A percentile compares a stretch with the other conserved stretches of the same genome.
phyloP scores from a whole-genome alignment of 2,329 filamentous ascomycete genomes.

The Aspergillus pseudoterreus region DNA sequence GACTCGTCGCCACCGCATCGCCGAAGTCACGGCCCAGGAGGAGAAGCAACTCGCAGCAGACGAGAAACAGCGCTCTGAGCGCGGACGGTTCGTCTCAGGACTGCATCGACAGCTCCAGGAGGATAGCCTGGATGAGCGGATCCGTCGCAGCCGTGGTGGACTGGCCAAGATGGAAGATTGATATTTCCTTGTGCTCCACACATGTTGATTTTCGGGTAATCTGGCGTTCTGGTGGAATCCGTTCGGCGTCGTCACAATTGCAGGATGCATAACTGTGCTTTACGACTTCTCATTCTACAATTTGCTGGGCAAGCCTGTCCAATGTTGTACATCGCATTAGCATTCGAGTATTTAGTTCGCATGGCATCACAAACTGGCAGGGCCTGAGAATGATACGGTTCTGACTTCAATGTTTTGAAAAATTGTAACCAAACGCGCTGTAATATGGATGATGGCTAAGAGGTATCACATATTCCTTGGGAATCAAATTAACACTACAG shows the following conservation, averaged over 20 bases:
- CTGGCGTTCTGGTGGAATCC: neutral
- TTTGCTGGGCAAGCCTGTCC: too few species aligned
- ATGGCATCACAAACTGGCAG: too few species aligned
- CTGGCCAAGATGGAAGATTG: conserved; percentile 26
- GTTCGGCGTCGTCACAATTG: conserved; percentile 2
- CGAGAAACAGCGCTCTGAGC: conserved; percentile 43
- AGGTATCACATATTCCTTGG: conserved; percentile 13
- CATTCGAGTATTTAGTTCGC: too few species aligned
- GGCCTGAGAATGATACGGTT: too few species aligned
- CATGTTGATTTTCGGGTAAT: neutral
- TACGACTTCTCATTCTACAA: too few species aligned
- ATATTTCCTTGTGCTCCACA: neutral
- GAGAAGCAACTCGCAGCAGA: conserved; percentile 63
- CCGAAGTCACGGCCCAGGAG: conserved; percentile 64
- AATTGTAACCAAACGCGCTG: neutral
- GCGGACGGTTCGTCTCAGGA: conserved; percentile 31
- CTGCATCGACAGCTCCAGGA: conserved; percentile 32
- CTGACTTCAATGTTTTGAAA: neutral
- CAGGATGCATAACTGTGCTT: neutral
- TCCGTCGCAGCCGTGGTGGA: conserved; percentile 31
- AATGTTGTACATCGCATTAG: too few species aligned
- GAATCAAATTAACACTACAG: conserved; percentile 42
- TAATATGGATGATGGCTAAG: neutral
- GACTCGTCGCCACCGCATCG: conserved; percentile 66
- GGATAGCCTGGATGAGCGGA: conserved; percentile 33